Base-by-base conservation (phyloP, 1,284 basidiomycete species). In the Ustilago lituana region DNA sequence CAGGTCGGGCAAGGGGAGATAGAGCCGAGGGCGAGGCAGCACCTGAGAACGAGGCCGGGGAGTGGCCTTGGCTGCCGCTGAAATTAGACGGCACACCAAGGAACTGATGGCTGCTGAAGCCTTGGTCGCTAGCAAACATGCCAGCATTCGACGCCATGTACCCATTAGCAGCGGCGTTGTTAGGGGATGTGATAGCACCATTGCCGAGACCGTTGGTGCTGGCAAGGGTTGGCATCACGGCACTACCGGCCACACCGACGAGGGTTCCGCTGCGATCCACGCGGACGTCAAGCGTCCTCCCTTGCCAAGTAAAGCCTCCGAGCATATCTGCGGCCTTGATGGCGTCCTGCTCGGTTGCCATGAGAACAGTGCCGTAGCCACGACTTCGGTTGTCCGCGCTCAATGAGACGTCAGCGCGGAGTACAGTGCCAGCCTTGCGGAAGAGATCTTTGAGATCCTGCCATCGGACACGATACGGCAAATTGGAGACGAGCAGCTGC, bases 401-500 rank as follows among this genome's bases (percentile, higher is more conserved):
- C 5, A 83, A 54, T 3, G 82, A 80, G 23, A 84, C 83, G 26
- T 83, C 83, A 14, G 83, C 82, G 9, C 83, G 72, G 3, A 83
- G 73, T 9, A 83, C 83, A 5, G 81, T 83, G n/a, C 83, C 83
- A 7, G 82, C 79, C 17, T 82, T 82, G 38, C 83, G 76, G 62
- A 83, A 82, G 47, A 83, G 79, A 49, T 83, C 83, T 46, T 75
- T 77, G 33, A 83, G 54, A 46, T 83, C 83, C 52, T 83, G 83
- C 83, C 83, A 83, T 20, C 82, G 72, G 0, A 83, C 83, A 8
- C 82, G 66, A 52, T 81, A 83, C 4, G 83, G 83, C 37, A 84
- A 61, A 46, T 83, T 83, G 20, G 68, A 74, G 23, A 80, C 73
- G 35, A 67, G 57, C 14, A 81, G 67, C 83, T 94, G 92, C 0